Evolutionary conservation across 192 early-diverging fungal genomes (phyloP), one percentile per base, ranked within the genome.

Genomic region (Dissophora globulifera): DNA sequence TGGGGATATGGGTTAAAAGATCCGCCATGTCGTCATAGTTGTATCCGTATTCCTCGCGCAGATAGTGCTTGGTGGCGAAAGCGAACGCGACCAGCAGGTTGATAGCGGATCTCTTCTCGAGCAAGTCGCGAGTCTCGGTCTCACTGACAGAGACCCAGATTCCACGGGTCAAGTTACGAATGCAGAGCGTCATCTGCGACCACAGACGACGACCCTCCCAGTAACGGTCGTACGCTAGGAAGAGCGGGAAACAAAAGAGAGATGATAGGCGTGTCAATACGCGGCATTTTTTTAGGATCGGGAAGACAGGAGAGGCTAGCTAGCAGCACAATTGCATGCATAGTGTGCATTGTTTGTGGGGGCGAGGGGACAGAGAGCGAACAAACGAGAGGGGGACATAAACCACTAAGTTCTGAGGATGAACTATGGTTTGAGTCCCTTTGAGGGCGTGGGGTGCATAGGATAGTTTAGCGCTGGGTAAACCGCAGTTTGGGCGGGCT

Each of bases 141-240:
- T 91, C 84, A 41, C 62, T 58, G 9, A 86, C 75, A n/a, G 83
- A 72, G 49, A 93, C 84, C 93, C 93, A 96, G 52, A 92, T 81
- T 46, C 85, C 71, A 33, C 96, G 90, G 3, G 94, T 84, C 49
- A 95, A 59, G 82, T 90, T 93, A 42, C 95, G 90, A 47, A 93
- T 83, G 23, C 83, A 79, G 25, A 87, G 83, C 29, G 85, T 83
- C 62, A 95, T 71, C 15, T 86, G 84, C 31, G 86, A 87, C 94
- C 94, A 98, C 19, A 89, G 65, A 64, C 90, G 85, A 43, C 96
- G 87, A 19, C 93, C 96, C 81, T 96, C 96, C 88, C 88, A 95
- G 82, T 88, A 96, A 26, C 94, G 83, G 62, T 91, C 88, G 58
- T 92, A 92, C 20, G 89, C 91, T 26, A 83, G 68, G 9, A 38